Evolutionary conservation across 164 flowering plant species (phyloP).

Genomic region (Macadamia integrifolia): DNA sequence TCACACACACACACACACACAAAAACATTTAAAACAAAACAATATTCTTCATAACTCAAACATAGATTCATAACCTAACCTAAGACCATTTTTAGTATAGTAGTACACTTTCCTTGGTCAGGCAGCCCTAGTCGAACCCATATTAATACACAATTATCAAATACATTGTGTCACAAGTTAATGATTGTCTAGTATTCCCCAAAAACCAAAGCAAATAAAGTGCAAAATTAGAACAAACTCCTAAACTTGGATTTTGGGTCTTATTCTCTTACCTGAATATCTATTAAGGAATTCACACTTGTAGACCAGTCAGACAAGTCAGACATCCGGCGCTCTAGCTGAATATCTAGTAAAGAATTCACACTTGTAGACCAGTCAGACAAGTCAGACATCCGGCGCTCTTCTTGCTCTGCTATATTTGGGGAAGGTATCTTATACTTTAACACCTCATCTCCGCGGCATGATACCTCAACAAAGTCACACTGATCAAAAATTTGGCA

Average conservation of each 20-base stretch:
- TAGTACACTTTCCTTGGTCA: too few species aligned
- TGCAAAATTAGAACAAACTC: not conserved
- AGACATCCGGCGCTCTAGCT: constrained; percentile 78
- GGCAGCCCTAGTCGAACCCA: too few species aligned
- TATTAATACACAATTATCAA: too few species aligned
- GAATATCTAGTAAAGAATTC: constrained; percentile 30
- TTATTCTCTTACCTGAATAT: constrained; percentile 47
- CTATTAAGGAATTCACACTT: constrained; percentile 60
- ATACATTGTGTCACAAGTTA: too few species aligned
- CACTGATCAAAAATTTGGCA: constrained; percentile 20
- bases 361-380: constrained; percentile 90
- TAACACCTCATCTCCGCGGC: constrained; percentile 32
- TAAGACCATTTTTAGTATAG: too few species aligned
- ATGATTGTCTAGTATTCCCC: too few species aligned
- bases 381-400: constrained; percentile 87
- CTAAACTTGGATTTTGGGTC: too few species aligned
- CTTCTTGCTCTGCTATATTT: constrained; percentile 59
- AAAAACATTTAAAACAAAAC: not conserved
- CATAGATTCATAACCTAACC: not conserved
- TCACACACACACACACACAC: not conserved
- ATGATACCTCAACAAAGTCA: constrained; percentile 14
- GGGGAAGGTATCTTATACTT: constrained; percentile 25
- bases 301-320: constrained; percentile 91
- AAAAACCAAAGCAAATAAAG: not conserved
- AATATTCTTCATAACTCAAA: not conserved